Percentiles rank a stretch among this genome's conserved stretches.
These are phyloP conservation scores for Elaeis oleifera DNA, from an alignment of 202 grass and related monocot genomes.

Conservation along the genomic window DNA sequence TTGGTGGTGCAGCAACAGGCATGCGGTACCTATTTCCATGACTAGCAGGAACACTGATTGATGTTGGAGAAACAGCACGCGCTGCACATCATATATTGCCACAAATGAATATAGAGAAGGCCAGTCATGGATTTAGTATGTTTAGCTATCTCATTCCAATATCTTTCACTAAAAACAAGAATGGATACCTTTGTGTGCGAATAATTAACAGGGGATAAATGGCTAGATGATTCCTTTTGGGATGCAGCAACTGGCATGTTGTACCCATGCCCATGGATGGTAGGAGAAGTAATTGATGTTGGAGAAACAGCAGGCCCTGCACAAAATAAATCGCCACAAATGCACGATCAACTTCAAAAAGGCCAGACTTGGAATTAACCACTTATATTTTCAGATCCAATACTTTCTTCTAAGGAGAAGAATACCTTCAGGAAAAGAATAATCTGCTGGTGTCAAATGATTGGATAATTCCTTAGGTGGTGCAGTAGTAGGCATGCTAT, in stretches of 20 bases:
- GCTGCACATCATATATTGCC: neutral
- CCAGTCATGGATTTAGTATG: neutral
- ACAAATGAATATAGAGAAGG: neutral
- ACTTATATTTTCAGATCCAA: no score
- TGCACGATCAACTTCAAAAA: no score
- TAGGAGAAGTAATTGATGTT: conserved; percentile 33
- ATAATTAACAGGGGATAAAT: conserved; percentile 27
- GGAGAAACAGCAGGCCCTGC: conserved; percentile 25
- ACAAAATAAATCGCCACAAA: conserved; percentile 18
- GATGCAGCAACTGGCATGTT: conserved; percentile 21
- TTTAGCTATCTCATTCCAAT: no score
- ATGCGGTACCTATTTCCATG: conserved; percentile 11
- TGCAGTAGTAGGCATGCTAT: conserved; percentile 12
- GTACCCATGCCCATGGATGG: neutral
- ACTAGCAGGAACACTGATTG: conserved; percentile 12
- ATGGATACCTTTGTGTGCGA: conserved; percentile 14
- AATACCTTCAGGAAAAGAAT: conserved; percentile 27
- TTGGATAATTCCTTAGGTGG: conserved; percentile 21
- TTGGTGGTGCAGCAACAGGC: conserved; percentile 15
- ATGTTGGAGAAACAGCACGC: conserved; percentile 8
- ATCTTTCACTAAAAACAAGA: no score
- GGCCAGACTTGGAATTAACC: no score
- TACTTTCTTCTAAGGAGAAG: conserved; percentile 9
- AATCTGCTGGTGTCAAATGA: conserved; percentile 5
- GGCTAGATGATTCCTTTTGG: conserved; percentile 19